Percentiles rank a stretch among this genome's conserved stretches.
phyloP scores from a whole-genome alignment of 768 basidiomycete genomes.

The Podaxis pistillaris region DNA sequence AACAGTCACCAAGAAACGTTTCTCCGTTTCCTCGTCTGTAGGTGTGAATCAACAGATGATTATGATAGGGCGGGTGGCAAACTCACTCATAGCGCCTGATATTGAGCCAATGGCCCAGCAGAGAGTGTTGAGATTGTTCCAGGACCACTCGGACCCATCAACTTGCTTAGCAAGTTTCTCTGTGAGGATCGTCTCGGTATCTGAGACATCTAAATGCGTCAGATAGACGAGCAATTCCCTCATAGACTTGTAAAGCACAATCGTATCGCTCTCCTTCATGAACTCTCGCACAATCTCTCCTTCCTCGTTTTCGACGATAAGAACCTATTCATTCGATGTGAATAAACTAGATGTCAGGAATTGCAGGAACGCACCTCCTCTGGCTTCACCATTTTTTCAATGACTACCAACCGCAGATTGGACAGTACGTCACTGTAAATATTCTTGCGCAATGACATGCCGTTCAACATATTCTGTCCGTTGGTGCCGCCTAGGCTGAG shows the following conservation, averaged over 20 bases:
- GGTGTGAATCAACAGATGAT: constrained; percentile 1
- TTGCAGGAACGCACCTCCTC: constrained; percentile 72
- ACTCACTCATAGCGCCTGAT: constrained; percentile 97
- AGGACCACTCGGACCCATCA: constrained; percentile 97
- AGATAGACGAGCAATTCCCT: constrained; percentile 96
- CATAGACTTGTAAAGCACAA: constrained; percentile 99
- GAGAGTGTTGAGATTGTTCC: constrained; percentile 98
- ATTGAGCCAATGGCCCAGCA: constrained; percentile 99
- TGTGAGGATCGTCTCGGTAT: constrained; percentile 96
- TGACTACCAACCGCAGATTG: constrained; percentile 91
- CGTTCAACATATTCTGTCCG: constrained; percentile 66
- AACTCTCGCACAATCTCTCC: constrained; percentile 99
- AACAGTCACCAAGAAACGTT: constrained; percentile 97
- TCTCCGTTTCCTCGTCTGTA: constrained; percentile 96
- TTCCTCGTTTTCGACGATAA: constrained; percentile 99
- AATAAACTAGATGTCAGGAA: neutral
- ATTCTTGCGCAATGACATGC: constrained; percentile 85
- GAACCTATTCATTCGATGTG: constrained; percentile 53
- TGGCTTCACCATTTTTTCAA: constrained; percentile 99
- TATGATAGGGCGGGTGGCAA: constrained; percentile 11
- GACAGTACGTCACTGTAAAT: constrained; percentile 95
- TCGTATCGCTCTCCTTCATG: constrained; percentile 98
- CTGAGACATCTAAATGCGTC: constrained; percentile 93
- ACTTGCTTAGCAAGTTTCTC: constrained; percentile 98
- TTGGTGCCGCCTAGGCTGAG: constrained; percentile 75